A percentile compares a stretch with the other conserved stretches of the same genome.
phyloP scores from a whole-genome alignment of 179 eudicot species.

The Monotropa hypopitys region DNA sequence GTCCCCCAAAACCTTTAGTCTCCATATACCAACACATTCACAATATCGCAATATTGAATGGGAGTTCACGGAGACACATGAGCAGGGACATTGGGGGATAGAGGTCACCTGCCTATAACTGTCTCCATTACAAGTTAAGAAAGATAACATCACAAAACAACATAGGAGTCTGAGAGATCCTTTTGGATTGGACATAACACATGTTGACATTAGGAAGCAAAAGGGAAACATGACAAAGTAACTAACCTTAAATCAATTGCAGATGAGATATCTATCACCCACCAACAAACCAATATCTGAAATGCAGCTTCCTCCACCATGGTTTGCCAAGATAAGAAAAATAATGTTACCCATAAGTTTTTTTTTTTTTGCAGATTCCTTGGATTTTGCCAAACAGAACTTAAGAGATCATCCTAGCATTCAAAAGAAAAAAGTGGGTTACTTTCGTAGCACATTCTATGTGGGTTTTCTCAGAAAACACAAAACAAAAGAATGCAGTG shows the following conservation, averaged over 20 bases:
- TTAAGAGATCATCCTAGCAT: constrained; percentile 7
- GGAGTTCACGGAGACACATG: background rate
- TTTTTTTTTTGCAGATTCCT: background rate
- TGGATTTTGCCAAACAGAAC: constrained; percentile 6
- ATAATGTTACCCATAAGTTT: background rate
- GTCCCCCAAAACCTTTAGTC: background rate
- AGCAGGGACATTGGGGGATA: background rate
- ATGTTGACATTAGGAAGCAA: background rate
- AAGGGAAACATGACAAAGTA: background rate
- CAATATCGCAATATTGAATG: background rate
- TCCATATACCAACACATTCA: background rate
- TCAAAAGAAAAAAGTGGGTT: constrained; percentile 3
- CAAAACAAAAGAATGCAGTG: constrained; percentile 25
- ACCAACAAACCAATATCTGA: constrained; percentile 2
- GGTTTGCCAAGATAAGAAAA: background rate
- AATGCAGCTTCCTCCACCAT: constrained; percentile 8
- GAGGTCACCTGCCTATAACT: background rate
- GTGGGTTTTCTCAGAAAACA: constrained; percentile 36
- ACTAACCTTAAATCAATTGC: constrained; percentile 15
- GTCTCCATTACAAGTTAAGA: background rate
- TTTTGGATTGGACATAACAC: background rate
- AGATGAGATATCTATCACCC: background rate
- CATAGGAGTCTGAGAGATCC: background rate
- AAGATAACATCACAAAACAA: background rate
- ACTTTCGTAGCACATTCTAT: constrained; percentile 6